Evolutionary conservation across 1,284 basidiomycete species (phyloP).

Genomic region (Taiwanofungus camphoratus): DNA sequence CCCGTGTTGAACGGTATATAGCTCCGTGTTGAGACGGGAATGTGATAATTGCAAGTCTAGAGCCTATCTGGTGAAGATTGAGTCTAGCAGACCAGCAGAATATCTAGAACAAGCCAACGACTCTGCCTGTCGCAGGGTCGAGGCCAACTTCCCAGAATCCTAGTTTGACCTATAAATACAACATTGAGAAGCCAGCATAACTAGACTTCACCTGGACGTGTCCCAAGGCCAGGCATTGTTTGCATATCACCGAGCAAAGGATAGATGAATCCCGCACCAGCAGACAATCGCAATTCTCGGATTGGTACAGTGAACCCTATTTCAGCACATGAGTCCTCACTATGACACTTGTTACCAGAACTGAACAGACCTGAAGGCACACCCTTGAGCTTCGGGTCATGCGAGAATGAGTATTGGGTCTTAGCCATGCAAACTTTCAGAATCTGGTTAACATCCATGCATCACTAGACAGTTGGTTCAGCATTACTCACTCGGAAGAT

Average conservation of each 20-base stretch:
- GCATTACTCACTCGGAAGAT: constrained; percentile 66
- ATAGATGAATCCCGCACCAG: constrained; percentile 95
- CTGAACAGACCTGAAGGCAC: constrained; percentile 58
- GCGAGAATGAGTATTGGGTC: constrained; percentile 95
- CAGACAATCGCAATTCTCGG: constrained; percentile 82
- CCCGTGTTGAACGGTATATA: constrained; percentile 39
- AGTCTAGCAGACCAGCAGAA: constrained; percentile 7
- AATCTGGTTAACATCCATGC: constrained; percentile 9
- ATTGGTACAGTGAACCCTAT: constrained; percentile 91
- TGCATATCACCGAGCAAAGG: constrained; percentile 94
- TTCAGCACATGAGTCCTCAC: not conserved
- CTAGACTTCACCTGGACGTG: no score
- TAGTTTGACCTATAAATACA: constrained; percentile 19
- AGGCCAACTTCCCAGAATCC: constrained; percentile 86
- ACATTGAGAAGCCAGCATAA: constrained; percentile 22
- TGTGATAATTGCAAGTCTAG: constrained; percentile 18
- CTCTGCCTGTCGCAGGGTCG: constrained; percentile 66
- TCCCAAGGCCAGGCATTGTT: constrained; percentile 96
- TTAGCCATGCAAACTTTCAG: constrained; percentile 92
- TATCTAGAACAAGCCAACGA: constrained; percentile 69
- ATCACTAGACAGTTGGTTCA: constrained; percentile 1
- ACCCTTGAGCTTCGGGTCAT: constrained; percentile 88
- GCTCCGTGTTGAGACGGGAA: constrained; percentile 27
- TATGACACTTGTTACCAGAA: not conserved
- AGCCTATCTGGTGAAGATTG: constrained; percentile 29